Evolutionary conservation across 495 filamentous ascomycete species (phyloP).

Genomic region (Cercophora newfieldiana): DNA sequence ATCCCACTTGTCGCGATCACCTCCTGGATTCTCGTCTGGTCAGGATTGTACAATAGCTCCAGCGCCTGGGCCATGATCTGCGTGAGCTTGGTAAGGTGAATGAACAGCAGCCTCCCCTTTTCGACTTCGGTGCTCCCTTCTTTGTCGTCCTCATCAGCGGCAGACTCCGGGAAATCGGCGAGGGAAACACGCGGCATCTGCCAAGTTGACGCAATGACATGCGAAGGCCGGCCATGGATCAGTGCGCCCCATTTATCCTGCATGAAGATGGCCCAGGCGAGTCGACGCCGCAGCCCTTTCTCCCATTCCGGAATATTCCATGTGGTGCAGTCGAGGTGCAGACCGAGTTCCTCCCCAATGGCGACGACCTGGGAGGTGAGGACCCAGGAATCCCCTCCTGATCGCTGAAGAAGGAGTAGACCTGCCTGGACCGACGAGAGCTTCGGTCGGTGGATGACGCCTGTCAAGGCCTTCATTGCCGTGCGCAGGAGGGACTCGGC

Average conservation of each 20-base stretch:
- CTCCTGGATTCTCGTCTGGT: conserved; percentile 18
- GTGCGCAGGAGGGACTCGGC: conserved; percentile 61
- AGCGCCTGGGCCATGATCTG: conserved; percentile 62
- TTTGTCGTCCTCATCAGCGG: conserved; percentile 50
- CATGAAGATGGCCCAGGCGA: conserved; percentile 75
- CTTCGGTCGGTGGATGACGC: conserved; percentile 68
- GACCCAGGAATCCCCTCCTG: conserved; percentile 57
- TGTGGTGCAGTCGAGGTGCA: conserved; percentile 67
- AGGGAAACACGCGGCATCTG: conserved; percentile 58
- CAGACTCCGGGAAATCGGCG: conserved; percentile 60
- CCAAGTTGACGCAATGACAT: conserved; percentile 65
- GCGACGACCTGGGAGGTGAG: conserved; percentile 70
- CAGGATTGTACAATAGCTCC: conserved; percentile 52
- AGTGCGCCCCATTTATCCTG: conserved; percentile 76
- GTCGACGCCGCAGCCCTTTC: conserved; percentile 63
- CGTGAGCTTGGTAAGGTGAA: conserved; percentile 59
- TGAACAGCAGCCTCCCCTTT: conserved; percentile 58
- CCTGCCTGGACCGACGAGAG: conserved; percentile 78
- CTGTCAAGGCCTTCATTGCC: conserved; percentile 61
- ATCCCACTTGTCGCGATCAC: conserved; percentile 27
- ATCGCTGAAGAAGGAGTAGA: conserved; percentile 70
- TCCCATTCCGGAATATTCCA: conserved; percentile 77
- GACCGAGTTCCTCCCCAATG: conserved; percentile 66
- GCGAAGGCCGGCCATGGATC: conserved; percentile 67
- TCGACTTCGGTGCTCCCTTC: conserved; percentile 53